Evolutionary conservation across 441 rosid genomes (phyloP), one percentile per base, ranked within the genome.

Genomic region (Macaranga tanarius): DNA sequence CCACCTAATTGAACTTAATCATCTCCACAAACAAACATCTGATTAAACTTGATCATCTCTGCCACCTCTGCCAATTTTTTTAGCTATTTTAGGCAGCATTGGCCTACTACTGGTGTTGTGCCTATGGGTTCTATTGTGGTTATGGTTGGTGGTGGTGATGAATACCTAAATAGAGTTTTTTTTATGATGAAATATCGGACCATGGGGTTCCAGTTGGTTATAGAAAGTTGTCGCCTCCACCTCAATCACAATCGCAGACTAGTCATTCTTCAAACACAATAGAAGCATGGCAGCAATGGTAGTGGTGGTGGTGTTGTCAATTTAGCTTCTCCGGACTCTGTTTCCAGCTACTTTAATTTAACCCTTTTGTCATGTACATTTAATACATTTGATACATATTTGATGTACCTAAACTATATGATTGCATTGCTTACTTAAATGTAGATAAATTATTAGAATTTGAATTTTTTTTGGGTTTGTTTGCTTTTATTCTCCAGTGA

Each of bases 101-200:
- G 57, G n/a, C n/a, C n/a, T n/a, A n/a, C n/a, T n/a, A n/a, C n/a
- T n/a, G 57, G 23, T 4, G 89, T 84, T 31, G 83, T 83, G 48
- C 81, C 85, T 20, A 73, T 79, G 68, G 79, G 74, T 48, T 57
- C 84, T 70, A 87, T 16, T 74, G 73, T 47, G 54, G 65, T 44
- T 64, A 82, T 76, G 81, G 81, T 25, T 2, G 44, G 73, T 48
- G 54, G 65, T 76, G 81, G 82, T n/a, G 89, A 84, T n/a, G 97
- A 90, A 52, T 87, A 82, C 61, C 80, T 63, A 40, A 79, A 79
- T 73, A 79, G 91, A 78, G 90, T 81, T 51, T 60, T 81, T 77
- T 94, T 94, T 0, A 95, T 69, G 98, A 95, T 65, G 98, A 92
- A 84, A 89, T 95, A 89, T 92, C 97, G n/a, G 98, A 91, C 71